Evolutionary conservation across 139 green algal genomes (phyloP), one percentile per base, ranked within the genome.

Genomic region (Gonium pectorale): DNA sequence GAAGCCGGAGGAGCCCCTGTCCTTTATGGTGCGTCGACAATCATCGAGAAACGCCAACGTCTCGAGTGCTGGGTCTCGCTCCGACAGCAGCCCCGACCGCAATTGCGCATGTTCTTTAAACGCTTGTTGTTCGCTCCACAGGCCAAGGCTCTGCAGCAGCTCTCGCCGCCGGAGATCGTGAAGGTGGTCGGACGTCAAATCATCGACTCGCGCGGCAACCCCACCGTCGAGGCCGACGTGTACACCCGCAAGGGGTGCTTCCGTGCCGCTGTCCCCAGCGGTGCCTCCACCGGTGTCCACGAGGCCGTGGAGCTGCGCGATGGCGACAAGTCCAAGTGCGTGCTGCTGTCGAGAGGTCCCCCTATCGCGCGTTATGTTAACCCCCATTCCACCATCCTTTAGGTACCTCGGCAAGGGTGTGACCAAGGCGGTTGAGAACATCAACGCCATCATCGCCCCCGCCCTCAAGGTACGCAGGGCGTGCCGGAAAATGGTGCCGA

Each of bases 251-350:
- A 98, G 88, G 97, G 97, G 69, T 96, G 90, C 60, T 98, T 97
- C 91, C 85, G 96, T 37, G 97, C 96, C 29, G 95, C 95, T 24
- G 96, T 99, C 40, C 97, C 97, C 52, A 95, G 86, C 70, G 97
- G 97, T 60, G 97, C 97, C 51, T 98, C 95, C 44, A 99, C 97
- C 59, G 97, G 96, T 79, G 94, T 98, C 54, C 96, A 99, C 89
- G 98, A 99, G 93, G 98, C 98, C 1, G 95, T 99, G 21, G 98
- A 99, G 95, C 91, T 99, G 52, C 92, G 98, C 63, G 98, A 99
- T 80, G 94, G 93, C 22, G 97, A 96, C 87, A 95, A 97, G 89
- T 73, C 79, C 67, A 90, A 92, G 82, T 93, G 63, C 31, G 90
- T 86, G n/a, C 3, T 6, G 46, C 49, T 26, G n/a, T n/a, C n/a